phyloP scores from a whole-genome alignment of 352 stramenopile species.

The Phytophthora pisi region DNA sequence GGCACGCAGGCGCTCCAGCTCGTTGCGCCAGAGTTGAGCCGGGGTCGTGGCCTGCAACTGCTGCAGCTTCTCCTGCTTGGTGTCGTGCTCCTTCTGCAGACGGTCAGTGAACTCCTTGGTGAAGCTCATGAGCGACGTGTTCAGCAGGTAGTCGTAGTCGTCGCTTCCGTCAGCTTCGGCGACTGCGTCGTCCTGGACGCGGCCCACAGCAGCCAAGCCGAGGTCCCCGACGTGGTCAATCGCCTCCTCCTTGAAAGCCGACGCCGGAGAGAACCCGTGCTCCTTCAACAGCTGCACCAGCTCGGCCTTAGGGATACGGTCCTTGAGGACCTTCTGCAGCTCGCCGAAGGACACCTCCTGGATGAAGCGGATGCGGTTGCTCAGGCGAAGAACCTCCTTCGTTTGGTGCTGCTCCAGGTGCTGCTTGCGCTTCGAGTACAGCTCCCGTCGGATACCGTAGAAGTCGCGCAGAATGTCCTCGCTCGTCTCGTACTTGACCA shows the following conservation, averaged over 20 bases:
- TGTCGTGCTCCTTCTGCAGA: slow-evolving; percentile 90
- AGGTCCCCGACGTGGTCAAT: slow-evolving; percentile 38
- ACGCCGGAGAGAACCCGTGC: slow-evolving; percentile 55
- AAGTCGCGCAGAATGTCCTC: slow-evolving; percentile 94
- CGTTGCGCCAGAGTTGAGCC: slow-evolving; percentile 87
- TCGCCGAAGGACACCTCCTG: slow-evolving; percentile 94
- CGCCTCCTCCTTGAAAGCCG: slow-evolving; percentile 52
- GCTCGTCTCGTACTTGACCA: slow-evolving; percentile 92
- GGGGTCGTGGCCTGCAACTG: slow-evolving; percentile 86
- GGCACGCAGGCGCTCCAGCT: slow-evolving; percentile 63
- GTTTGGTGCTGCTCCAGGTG: slow-evolving; percentile 82
- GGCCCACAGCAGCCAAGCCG: slow-evolving; percentile 29
- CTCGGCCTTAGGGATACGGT: slow-evolving; percentile 68
- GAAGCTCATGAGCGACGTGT: slow-evolving; percentile 98
- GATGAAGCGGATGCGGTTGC: slow-evolving; percentile 98
- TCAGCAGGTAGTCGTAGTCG: slow-evolving; percentile 98
- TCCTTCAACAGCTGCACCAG: slow-evolving; percentile 57
- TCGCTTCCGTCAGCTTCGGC: slow-evolving; percentile 41
- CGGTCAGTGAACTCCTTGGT: slow-evolving; percentile 95
- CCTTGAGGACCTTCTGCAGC: slow-evolving; percentile 90
- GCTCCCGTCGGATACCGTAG: slow-evolving; percentile 90
- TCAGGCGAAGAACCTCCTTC: slow-evolving; percentile 89
- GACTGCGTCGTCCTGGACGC: slow-evolving; percentile 14
- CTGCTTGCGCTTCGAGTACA: slow-evolving; percentile 88
- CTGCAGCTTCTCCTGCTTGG: slow-evolving; percentile 90